Percentiles rank a stretch among this genome's conserved stretches.
Evolutionary conservation across 1,139 yeast species (phyloP).

Genomic region (Debaryomycetaceae sp.): DNA sequence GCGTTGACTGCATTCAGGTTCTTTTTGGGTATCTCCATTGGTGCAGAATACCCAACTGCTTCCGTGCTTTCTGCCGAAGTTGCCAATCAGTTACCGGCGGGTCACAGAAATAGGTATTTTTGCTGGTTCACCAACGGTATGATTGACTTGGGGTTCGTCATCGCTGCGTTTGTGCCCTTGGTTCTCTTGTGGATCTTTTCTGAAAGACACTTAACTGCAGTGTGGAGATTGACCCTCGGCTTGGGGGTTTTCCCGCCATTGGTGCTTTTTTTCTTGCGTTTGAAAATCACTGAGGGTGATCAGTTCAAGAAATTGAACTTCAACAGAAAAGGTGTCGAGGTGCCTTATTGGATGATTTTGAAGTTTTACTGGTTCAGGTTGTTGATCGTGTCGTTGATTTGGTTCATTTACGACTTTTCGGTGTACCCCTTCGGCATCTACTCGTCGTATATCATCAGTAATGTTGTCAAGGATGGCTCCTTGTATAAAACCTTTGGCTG

Average conservation of each 20-base stretch:
- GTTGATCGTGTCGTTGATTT: conserved; percentile 55
- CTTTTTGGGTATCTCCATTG: conserved; percentile 60
- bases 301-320: conserved; percentile 61
- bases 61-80: conserved; percentile 86
- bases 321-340: conserved; percentile 37
- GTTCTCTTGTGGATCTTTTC: conserved; percentile 76
- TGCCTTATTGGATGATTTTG: conserved; percentile 59
- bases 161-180: conserved; percentile 80
- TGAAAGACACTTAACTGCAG: conserved; percentile 59
- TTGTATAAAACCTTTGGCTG: conserved; percentile 72
- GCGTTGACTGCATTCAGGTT: conserved; percentile 74
- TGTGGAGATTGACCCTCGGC: conserved; percentile 83
- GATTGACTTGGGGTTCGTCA: conserved; percentile 87
- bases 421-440: conserved; percentile 75
- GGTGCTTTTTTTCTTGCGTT: conserved; percentile 61
- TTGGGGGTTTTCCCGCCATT: conserved; percentile 78
- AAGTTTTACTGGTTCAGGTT: conserved; percentile 75
- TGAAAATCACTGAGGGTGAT: conserved; percentile 62
- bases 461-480: conserved; percentile 51
- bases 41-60: conserved; percentile 81
- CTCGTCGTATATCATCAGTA: conserved; percentile 55
- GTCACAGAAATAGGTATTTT: conserved; percentile 84
- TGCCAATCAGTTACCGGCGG: conserved; percentile 66
- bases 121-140: conserved; percentile 83
- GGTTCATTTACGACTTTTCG: conserved; percentile 81